Evolutionary conservation across 176 grass and related monocot genomes (phyloP).

Genomic region (Avena insularis): DNA sequence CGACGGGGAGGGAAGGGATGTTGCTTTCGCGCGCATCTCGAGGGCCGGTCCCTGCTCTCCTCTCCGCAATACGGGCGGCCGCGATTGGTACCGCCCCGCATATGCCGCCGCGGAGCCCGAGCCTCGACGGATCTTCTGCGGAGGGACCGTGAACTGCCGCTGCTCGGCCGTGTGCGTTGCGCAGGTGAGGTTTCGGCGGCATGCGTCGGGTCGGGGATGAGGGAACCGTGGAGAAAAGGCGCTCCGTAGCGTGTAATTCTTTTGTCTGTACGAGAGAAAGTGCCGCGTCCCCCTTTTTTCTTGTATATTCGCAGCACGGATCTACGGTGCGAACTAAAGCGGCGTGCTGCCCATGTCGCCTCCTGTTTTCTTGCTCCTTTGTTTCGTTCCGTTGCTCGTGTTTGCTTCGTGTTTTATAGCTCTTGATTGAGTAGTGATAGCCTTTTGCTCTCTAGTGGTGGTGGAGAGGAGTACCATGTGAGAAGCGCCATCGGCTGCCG

Average conservation of each 20-base stretch:
- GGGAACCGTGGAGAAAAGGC: conserved; percentile 37
- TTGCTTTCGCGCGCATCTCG: conserved; percentile 52
- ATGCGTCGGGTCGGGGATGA: conserved; percentile 40
- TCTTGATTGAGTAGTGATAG: neutral
- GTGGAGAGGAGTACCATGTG: neutral
- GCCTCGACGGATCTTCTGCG: conserved; percentile 40
- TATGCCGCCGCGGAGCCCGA: conserved; percentile 6
- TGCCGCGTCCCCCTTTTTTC: neutral
- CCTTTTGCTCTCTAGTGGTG: neutral
- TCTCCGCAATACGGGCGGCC: conserved; percentile 36
- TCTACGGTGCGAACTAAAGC: neutral
- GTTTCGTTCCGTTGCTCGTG: neutral
- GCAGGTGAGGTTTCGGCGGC: conserved; percentile 22
- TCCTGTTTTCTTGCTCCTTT: neutral
- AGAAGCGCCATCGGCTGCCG: neutral
- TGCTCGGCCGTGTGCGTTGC: neutral
- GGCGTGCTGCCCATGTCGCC: neutral
- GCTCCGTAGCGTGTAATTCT: conserved; percentile 35
- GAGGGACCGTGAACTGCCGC: neutral
- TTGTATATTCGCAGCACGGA: neutral
- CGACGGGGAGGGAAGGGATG: conserved; percentile 12
- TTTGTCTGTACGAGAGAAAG: conserved; percentile 53
- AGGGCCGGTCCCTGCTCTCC: conserved; percentile 5
- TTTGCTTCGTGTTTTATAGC: too few relatives aligned
- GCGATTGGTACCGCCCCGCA: conserved; percentile 1